These are phyloP conservation scores for Hemileccinum impolitum DNA, from an alignment of 768 basidiomycete genomes.

Conservation along the genomic window DNA sequence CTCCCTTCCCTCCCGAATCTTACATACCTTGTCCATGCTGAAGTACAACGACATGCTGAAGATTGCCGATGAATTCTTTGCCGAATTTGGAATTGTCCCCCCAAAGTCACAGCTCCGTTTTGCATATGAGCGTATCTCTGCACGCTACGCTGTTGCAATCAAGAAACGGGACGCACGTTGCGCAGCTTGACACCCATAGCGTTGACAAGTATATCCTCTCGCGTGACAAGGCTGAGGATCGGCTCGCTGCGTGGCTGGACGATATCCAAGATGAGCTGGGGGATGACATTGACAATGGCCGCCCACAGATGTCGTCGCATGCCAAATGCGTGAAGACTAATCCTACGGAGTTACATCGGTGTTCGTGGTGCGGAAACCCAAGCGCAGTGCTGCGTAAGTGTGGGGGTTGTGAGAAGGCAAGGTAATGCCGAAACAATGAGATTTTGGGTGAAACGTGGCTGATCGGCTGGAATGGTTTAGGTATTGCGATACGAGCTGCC, in stretches of 20 bases:
- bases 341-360: slow-evolving; percentile 48
- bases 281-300: slow-evolving; percentile 20
- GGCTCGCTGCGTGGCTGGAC: slow-evolving; percentile 53
- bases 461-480: slow-evolving; percentile 19
- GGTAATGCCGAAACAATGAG: slow-evolving; percentile 20
- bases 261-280: slow-evolving; percentile 38
- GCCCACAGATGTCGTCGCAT: slow-evolving; percentile 24
- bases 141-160: slow-evolving; percentile 41
- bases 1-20: background rate
- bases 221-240: slow-evolving; percentile 46
- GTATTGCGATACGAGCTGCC: slow-evolving; percentile 43
- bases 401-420: slow-evolving; percentile 36
- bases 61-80: slow-evolving; percentile 49
- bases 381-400: slow-evolving; percentile 53
- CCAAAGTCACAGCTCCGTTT: slow-evolving; percentile 51
- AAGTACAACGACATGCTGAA: slow-evolving; percentile 38
- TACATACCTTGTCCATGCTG: slow-evolving; percentile 21
- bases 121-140: slow-evolving; percentile 46
- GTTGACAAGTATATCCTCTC: slow-evolving; percentile 24
- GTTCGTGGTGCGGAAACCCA: slow-evolving; percentile 62
- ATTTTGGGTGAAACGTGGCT: slow-evolving; percentile 10
- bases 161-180: slow-evolving; percentile 45
- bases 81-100: slow-evolving; percentile 40
- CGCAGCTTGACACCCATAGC: slow-evolving; percentile 30
- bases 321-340: slow-evolving; percentile 33